phyloP scores from a whole-genome alignment of 306 rosid species.

The Cucurbita maxima region DNA sequence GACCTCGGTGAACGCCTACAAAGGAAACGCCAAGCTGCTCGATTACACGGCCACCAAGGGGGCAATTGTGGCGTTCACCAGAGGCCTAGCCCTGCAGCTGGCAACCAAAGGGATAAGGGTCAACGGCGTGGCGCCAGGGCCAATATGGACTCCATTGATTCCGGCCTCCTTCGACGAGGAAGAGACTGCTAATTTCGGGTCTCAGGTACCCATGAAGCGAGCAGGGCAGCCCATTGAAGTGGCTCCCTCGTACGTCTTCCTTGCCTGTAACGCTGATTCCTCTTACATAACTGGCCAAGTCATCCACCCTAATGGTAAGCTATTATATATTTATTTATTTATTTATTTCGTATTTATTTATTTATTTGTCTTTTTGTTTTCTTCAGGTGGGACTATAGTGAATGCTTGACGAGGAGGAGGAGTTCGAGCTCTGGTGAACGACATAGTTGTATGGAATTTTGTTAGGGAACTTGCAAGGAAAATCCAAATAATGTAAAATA shows the following conservation, averaged over 20 bases:
- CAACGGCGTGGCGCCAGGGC: conserved; percentile 52
- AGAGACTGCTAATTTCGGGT: conserved; percentile 23
- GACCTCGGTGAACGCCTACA: conserved; percentile 33
- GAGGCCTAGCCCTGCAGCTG: conserved; percentile 31
- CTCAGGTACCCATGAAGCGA: conserved; percentile 30
- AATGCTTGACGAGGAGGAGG: conserved; percentile 2
- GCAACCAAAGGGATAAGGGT: conserved; percentile 37
- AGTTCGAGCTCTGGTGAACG: neutral
- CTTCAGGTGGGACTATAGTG: conserved; percentile 11
- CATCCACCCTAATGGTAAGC: conserved; percentile 10
- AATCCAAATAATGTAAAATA: neutral
- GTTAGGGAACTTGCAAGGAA: neutral
- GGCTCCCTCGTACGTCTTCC: conserved; percentile 42
- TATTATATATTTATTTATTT: neutral
- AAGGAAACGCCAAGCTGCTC: conserved; percentile 17
- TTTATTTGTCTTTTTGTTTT: neutral
- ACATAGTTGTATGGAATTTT: neutral
- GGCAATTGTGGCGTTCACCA: conserved; percentile 37
- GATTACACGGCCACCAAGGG: conserved; percentile 40
- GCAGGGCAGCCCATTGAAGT: conserved; percentile 44
- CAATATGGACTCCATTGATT: conserved; percentile 45
- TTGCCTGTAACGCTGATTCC: conserved; percentile 34
- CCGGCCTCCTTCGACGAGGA: conserved; percentile 28
- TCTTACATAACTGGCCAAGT: conserved; percentile 26
- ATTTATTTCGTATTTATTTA: neutral